Base-by-base conservation (phyloP, 495 filamentous ascomycete genomes). In the Penicillium flavigenum region DNA sequence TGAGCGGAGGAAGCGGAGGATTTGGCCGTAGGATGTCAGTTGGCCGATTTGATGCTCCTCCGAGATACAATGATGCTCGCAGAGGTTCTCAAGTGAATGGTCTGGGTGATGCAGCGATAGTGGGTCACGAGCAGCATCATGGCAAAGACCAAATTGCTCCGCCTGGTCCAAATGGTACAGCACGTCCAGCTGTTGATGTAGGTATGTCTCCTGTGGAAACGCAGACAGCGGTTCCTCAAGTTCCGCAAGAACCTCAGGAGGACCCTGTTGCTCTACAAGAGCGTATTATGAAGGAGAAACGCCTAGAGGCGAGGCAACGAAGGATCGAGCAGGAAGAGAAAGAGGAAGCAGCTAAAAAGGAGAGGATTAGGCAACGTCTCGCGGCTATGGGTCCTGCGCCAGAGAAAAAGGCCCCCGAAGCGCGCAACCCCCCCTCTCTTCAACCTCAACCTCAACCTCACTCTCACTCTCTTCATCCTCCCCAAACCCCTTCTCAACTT, bases 1-100 rank as follows among this genome's bases (percentile, higher is more conserved):
- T 96, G 29, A 97, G 93, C 68, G 93, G 92, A 31, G 91, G 90
- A 55, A 97, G 92, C 71, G 89, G 88, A 43, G 81, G 79, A 46
- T 83, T 83, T 64, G 81, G 79, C 52, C 78, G 83, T 57, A 77
- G 83, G 19, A 79, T 78, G 72, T 87, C 84, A 8, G 75, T 83
- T 58, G 73, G 78, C 47, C 75, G 74, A 36, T 63, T 69, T 39
- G 83, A 85, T 55, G 57, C 70, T 11, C 69, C 73, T n/a, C 70
- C 75, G 48, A 68, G 76, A 62, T 63, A 72, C 24, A 72, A 78
- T 54, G 80, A 83, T 31, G 66, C 39, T 36, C 64, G 81, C 57
- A 66, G 81, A 56, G 74, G 69, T 27, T 81, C 82, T 31, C 72
- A 77, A 43, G 74, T 70, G 22, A 77, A 76, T 49, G 73, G 76